A percentile compares a stretch with the other conserved stretches of the same genome.
phyloP scores from a whole-genome alignment of 2,329 filamentous ascomycete genomes.

The Chaetothyriales sp. region DNA sequence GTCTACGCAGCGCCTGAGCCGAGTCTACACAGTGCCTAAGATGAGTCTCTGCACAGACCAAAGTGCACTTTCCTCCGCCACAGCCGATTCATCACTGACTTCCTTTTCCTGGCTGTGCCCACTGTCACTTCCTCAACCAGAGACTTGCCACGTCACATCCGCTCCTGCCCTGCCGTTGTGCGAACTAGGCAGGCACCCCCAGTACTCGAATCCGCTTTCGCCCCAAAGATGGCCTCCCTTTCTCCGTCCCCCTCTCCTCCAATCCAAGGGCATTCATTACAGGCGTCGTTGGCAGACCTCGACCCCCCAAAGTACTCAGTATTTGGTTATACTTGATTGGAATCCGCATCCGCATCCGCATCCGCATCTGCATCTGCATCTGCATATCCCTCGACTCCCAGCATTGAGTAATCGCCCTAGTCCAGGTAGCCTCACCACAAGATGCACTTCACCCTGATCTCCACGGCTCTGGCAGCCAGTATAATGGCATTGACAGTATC shows the following conservation, averaged over 20 bases:
- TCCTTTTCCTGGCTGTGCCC: background rate
- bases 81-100: background rate
- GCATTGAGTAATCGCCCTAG: background rate
- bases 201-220: background rate
- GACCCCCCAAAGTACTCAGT: background rate
- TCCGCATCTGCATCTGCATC: too few species aligned
- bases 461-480: background rate
- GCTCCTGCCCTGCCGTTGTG: background rate
- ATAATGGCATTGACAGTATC: background rate
- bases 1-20: background rate
- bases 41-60: background rate
- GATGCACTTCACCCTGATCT: background rate
- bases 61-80: background rate
- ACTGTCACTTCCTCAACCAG: background rate
- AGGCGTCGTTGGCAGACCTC: background rate
- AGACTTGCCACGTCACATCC: background rate
- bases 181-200: background rate
- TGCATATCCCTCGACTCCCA: background rate
- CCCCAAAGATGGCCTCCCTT: background rate
- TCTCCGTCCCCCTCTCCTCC: background rate
- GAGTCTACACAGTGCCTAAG: background rate
- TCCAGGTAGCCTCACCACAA: background rate
- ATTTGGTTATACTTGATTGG: background rate
- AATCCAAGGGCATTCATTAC: background rate
- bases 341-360: background rate